Base-by-base conservation (phyloP, 2,329 filamentous ascomycete genomes). In the Fusarium globosum region DNA sequence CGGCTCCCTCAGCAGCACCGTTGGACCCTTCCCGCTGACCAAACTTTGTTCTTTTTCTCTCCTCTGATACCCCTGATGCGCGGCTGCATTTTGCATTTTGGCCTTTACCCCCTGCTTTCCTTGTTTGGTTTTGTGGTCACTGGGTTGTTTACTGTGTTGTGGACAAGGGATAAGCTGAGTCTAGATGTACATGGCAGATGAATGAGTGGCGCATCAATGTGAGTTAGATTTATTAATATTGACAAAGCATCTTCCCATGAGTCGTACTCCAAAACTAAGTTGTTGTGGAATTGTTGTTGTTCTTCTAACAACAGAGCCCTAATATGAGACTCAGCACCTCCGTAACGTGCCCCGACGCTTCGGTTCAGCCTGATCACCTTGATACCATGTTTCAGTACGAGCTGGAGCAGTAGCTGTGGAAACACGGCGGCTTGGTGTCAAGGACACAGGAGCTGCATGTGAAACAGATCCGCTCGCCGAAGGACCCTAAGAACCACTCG, bases 41-140 rank as follows among this genome's bases (percentile, higher is more conserved):
- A 8, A 11, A 23, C 11, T 2, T 20, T 18, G 0, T 3, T 4
- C n/a, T 23, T 15, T 36, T 0, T 6, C 16, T 9, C 0, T 15
- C 2, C 26, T 1, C 3, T 2, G 30, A 52, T 52, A 36, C n/a
- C 30, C 30, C 15, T 36, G 9, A n/a, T 23, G 6, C 41, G n/a
- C n/a, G 6, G 41, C 6, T 23, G 10, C 15, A 18, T 23, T 23
- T 23, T 11, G 7, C 10, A 9, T 30, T 16, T 10, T 48, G 45
- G 6, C 7, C 1, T 16, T n/a, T n/a, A n/a, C 14, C 2, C 26
- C 23, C 2, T 35, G 8, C 2, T 15, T 8, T 51, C 3, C 9
- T 1, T 11, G 0, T 23, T 8, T 20, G 11, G 12, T 35, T 4
- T 35, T 15, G 48, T 52, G 48, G n/a, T 9, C 13, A 7, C n/a